Evolutionary conservation across 176 grass and related monocot species (phyloP), one percentile per base, ranked within the genome.

Genomic region (Avena atlantica): DNA sequence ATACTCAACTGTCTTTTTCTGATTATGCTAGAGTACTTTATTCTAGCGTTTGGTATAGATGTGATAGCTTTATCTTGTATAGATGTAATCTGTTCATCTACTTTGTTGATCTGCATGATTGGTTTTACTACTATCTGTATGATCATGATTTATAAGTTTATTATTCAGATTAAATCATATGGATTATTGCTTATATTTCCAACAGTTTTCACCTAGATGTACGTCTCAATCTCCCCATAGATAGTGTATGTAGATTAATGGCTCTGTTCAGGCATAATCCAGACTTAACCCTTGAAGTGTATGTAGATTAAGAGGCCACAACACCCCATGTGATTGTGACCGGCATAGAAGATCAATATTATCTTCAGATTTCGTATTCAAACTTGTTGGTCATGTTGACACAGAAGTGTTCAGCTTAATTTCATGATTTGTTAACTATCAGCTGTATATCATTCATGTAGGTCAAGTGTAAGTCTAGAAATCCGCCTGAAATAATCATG

Each of bases 181-280:
- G n/a, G n/a, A n/a, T n/a, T n/a, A n/a, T n/a, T n/a, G n/a, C n/a
- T n/a, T n/a, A n/a, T n/a, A n/a, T n/a, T n/a, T n/a, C n/a, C n/a
- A n/a, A n/a, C n/a, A n/a, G n/a, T n/a, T 69, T 76, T 48, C 58
- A 66, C 27, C 19, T 80, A 81, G 83, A 76, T 70, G 45, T 47
- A 47, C 5, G 9, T 47, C 4, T 49, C 58, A 68, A 37, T 15
- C 29, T 17, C 65, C 14, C 65, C 29, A 68, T 68, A 36, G 65
- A 68, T 68, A 68, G 34, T 70, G 31, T 42, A 20, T 1, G 67
- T 36, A 70, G 59, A 59, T 59, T 3, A 59, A n/a, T 59, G 57
- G 19, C 57, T 59, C 6, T 59, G 57, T 2, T n/a, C 57, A 59
- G 17, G 57, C 57, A 59, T 0, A 59, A n/a, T n/a, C 19, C n/a